A percentile compares a stretch with the other conserved stretches of the same genome.
These are phyloP conservation scores for Fraxinus excelsior DNA, from an alignment of 257 asterid genomes.

Conservation along the genomic window DNA sequence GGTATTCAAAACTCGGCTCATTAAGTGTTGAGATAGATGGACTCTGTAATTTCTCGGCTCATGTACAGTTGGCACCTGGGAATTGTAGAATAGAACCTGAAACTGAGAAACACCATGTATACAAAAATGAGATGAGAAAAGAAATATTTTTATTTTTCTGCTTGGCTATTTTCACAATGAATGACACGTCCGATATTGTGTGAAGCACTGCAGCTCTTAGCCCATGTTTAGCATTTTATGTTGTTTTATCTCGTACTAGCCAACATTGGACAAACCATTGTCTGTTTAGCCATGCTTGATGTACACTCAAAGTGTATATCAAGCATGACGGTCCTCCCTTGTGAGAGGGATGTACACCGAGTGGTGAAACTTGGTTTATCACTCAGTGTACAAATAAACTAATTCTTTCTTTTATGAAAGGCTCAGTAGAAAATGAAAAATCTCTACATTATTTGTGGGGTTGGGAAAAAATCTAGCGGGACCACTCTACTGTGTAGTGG, in stretches of 20 bases:
- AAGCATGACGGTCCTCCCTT: too few species aligned
- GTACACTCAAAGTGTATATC: too few species aligned
- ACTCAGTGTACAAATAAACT: too few species aligned
- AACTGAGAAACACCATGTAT: slow-evolving; percentile 16
- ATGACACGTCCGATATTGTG: neutral
- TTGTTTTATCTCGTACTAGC: too few species aligned
- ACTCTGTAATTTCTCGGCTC: slow-evolving; percentile 13
- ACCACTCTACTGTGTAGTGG: neutral
- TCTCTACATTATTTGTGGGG: slow-evolving; percentile 15
- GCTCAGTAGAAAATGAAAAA: neutral
- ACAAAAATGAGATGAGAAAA: slow-evolving; percentile 19
- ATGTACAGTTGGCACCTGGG: slow-evolving; percentile 37
- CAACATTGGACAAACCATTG: too few species aligned
- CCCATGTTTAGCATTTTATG: too few species aligned
- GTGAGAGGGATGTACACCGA: too few species aligned
- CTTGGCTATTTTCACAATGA: neutral
- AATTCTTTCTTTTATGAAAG: neutral
- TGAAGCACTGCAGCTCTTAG: neutral
- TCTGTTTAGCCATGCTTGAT: too few species aligned
- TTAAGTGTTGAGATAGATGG: slow-evolving; percentile 28
- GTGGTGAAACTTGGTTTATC: too few species aligned
- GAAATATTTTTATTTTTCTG: neutral
- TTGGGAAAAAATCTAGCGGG: neutral
- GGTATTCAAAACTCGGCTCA: slow-evolving; percentile 8
- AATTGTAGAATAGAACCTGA: slow-evolving; percentile 24